phyloP scores from a whole-genome alignment of 345 rosid genomes.

The Linum trigynum region DNA sequence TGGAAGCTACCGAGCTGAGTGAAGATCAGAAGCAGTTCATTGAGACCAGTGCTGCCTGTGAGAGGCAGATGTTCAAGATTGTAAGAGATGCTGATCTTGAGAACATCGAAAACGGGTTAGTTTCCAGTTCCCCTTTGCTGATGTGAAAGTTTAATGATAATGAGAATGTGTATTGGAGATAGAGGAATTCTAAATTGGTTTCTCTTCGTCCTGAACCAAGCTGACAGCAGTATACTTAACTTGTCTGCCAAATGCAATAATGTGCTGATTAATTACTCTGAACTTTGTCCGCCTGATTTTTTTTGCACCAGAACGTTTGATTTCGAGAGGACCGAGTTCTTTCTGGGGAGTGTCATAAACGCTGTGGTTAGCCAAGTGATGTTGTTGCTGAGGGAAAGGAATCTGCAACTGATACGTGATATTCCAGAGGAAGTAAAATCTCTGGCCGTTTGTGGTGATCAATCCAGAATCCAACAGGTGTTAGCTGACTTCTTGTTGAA shows the following conservation, averaged over 20 bases:
- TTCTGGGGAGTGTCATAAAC: constrained; percentile 72
- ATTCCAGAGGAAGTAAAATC: constrained; percentile 87
- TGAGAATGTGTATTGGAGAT: too few relatives aligned
- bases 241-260: not conserved
- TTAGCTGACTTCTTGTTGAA: constrained; percentile 83
- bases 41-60: constrained; percentile 79
- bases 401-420: constrained; percentile 81
- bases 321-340: constrained; percentile 69
- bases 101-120: constrained; percentile 74
- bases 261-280: not conserved
- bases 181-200: too few relatives aligned
- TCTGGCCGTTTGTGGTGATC: constrained; percentile 79
- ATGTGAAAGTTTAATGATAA: too few relatives aligned
- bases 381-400: constrained; percentile 65
- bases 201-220: too few relatives aligned
- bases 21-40: constrained; percentile 86
- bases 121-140: not conserved
- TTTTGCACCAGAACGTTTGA: constrained; percentile 51
- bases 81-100: constrained; percentile 54
- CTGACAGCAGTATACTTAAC: too few relatives aligned
- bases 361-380: constrained; percentile 96
- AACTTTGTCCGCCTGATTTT: constrained; percentile 9
- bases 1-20: constrained; percentile 59
- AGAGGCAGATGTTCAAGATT: constrained; percentile 71
- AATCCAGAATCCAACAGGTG: constrained; percentile 78